Conservation (phyloP, 2,329 filamentous ascomycete genomes). For the Polychaeton citri region DNA sequence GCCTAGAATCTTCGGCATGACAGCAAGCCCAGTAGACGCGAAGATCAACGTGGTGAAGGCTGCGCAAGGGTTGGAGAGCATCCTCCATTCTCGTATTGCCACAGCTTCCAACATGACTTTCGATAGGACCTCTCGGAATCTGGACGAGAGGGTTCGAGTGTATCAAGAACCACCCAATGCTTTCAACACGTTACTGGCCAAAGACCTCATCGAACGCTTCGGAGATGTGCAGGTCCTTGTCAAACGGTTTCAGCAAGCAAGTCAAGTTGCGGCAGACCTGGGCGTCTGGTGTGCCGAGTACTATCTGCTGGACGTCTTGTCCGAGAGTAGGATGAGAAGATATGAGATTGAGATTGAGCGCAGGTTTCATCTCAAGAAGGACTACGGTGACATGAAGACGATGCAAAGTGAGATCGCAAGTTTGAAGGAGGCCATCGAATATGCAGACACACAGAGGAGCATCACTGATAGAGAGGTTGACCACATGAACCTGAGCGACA, state of each 20-base stretch:
- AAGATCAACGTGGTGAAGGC: constrained; percentile 59
- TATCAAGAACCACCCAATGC: constrained; percentile 41
- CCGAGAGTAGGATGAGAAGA: constrained; percentile 6
- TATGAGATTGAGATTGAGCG: constrained; percentile 13
- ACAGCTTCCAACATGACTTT: constrained; percentile 54
- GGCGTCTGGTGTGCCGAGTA: constrained; percentile 77
- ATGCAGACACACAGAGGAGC: constrained; percentile 7
- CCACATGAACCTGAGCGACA: constrained; percentile 47
- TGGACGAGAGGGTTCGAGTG: constrained; percentile 43
- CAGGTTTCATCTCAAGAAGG: constrained; percentile 21
- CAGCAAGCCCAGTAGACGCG: constrained; percentile 83
- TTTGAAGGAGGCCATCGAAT: constrained; percentile 44
- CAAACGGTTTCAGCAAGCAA: constrained; percentile 46
- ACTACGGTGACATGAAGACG: constrained; percentile 18
- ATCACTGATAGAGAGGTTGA: constrained; percentile 10
- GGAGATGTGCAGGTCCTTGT: constrained; percentile 40
- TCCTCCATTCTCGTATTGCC: constrained; percentile 72
- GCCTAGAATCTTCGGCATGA: constrained; percentile 89
- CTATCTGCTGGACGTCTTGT: constrained; percentile 28
- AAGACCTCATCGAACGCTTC: constrained; percentile 40
- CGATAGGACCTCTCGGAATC: constrained; percentile 44
- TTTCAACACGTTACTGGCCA: constrained; percentile 53
- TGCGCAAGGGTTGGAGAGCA: constrained; percentile 53
- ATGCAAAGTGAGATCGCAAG: constrained; percentile 41
- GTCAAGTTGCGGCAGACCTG: constrained; percentile 49